Evolutionary conservation across 164 flowering plant genomes (phyloP).

Genomic region (Annona squamosa): DNA sequence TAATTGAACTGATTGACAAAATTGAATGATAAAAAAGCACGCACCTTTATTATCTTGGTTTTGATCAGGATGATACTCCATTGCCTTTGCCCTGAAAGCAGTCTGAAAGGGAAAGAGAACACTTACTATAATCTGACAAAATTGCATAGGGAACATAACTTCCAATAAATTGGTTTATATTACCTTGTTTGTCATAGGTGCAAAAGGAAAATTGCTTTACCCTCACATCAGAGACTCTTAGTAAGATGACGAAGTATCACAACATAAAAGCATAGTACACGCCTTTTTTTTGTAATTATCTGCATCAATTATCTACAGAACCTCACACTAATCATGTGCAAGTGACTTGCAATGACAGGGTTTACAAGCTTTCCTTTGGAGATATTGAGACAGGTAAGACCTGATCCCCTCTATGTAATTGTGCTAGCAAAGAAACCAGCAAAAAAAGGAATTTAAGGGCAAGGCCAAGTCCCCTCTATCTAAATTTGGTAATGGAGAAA

Average conservation of each 20-base stretch:
- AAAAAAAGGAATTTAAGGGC: not conserved
- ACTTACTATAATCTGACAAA: not conserved
- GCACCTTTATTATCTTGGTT: conserved; percentile 86
- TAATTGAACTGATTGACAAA: not conserved
- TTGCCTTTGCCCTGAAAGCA: conserved; percentile 88
- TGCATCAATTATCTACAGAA: not conserved
- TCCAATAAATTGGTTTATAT: not conserved
- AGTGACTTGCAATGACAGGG: not conserved
- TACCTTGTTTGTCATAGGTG: not conserved
- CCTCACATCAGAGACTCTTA: no score
- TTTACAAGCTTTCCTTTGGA: not conserved
- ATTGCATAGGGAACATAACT: no score
- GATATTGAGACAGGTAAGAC: no score
- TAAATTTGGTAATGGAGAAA: not conserved
- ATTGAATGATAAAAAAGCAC: conserved; percentile 1
- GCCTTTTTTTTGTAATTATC: no score
- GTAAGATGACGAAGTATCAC: no score
- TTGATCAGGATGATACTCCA: conserved; percentile 93
- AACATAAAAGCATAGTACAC: no score
- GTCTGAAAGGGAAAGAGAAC: conserved; percentile 29
- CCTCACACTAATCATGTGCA: not conserved
- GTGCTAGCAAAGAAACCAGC: not conserved
- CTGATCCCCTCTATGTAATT: not conserved
- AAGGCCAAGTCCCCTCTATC: not conserved
- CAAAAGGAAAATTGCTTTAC: not conserved